Evolutionary conservation across 2,329 filamentous ascomycete species (phyloP).

Genomic region (Sporothrix globosa): DNA sequence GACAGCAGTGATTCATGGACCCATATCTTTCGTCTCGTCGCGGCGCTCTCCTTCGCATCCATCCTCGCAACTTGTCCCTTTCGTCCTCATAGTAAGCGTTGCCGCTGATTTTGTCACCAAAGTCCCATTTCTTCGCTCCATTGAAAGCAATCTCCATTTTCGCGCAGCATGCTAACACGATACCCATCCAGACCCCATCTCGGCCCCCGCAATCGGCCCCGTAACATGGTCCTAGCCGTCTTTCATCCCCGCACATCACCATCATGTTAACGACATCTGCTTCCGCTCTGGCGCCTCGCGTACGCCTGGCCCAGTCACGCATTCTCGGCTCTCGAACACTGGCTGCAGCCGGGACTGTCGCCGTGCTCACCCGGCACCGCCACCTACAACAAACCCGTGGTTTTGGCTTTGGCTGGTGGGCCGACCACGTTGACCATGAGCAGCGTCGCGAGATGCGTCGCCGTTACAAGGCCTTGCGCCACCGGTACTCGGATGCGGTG

Average conservation of each 20-base stretch:
- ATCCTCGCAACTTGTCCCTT: neutral
- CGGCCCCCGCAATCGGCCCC: neutral
- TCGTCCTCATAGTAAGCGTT: constrained; percentile 21
- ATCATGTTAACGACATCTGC: constrained; percentile 36
- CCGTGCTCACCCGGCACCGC: constrained; percentile 39
- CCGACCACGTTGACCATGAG: constrained; percentile 48
- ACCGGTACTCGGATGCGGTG: constrained; percentile 53
- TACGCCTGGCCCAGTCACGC: constrained; percentile 28
- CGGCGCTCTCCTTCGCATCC: neutral
- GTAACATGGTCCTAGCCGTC: constrained; percentile 4
- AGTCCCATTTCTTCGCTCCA: too few relatives aligned
- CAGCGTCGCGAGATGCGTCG: constrained; percentile 50
- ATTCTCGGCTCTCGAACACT: constrained; percentile 30
- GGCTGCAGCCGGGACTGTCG: constrained; percentile 28
- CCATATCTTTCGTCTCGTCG: neutral
- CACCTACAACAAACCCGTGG: constrained; percentile 49
- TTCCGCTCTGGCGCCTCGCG: constrained; percentile 31
- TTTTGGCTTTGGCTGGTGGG: constrained; percentile 56
- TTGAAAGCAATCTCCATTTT: too few relatives aligned
- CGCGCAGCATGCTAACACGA: neutral
- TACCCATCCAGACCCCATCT: neutral
- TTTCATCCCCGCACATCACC: constrained; percentile 3
- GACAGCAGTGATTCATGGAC: constrained; percentile 30
- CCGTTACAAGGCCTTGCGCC: constrained; percentile 49
- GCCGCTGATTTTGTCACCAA: too few relatives aligned